Evolutionary conservation across 768 basidiomycete genomes (phyloP), one percentile per base, ranked within the genome.

Genomic region (Hebeloma cylindrosporum): DNA sequence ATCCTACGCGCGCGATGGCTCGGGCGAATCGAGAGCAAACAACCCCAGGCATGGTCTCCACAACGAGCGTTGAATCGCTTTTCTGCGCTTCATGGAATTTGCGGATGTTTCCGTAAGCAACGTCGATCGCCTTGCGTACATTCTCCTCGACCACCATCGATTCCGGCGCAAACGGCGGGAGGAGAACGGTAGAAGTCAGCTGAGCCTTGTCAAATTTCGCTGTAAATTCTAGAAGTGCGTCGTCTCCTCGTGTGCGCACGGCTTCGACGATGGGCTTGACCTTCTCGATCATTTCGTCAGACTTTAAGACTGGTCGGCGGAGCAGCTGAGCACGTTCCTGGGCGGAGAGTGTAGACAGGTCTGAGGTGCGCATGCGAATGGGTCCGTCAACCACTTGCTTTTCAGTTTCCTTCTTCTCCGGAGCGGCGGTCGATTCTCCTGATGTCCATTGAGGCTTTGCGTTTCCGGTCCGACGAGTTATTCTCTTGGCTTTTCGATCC

Each of bases 21-120:
- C 93, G 82, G 2, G 92, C 87, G 65, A 98, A 96, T 29, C 96
- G 83, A 37, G 92, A 87, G 68, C 96, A 98, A 2, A 91, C 84
- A 32, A 99, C 94, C 7, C 96, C 96, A 5, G 96, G 94, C 91
- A 93, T 97, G 8, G 96, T 98, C 67, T 97, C 93, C 5, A 99
- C 92, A 5, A 79, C 72, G 32, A 99, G 74, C 17, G 80, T 69
- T 39, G 77, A 72, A 36, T 74, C 74, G 50, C 84, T 81, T n/a
- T 79, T 69, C 68, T 98, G 94, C 5, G 93, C 93, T 16, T 77
- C 78, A 64, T 96, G 95, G 77, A 97, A 98, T 58, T 82, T 85
- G 65, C 75, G 78, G 60, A 99, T 88, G 63, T 99, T 99, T 47
- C 72, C 72, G 62, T 98, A 99, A 3, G 96, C 96, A 41, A 74